These are phyloP conservation scores for Apostasia ramifera DNA, from an alignment of 106 monocot species.

Conservation along the genomic window DNA sequence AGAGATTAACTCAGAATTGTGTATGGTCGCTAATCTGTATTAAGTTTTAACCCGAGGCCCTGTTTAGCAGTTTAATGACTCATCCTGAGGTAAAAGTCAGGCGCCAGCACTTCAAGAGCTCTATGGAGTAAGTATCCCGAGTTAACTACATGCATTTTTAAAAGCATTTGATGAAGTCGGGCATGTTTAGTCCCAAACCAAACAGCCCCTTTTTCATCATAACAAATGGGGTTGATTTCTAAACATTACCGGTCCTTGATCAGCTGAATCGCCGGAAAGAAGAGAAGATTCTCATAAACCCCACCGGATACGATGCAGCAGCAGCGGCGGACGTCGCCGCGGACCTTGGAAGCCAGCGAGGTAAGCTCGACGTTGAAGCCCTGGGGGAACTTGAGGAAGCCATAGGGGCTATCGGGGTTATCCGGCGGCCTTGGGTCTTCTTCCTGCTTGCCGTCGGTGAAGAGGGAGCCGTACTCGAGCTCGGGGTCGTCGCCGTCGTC, in stretches of 20 bases:
- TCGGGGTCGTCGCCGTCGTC: conserved; percentile 69
- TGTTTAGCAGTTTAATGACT: no score
- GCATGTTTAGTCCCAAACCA: no score
- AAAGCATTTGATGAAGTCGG: no score
- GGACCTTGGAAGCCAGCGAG: conserved; percentile 52
- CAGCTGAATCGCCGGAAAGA: conserved; percentile 74
- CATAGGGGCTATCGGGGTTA: conserved; percentile 67
- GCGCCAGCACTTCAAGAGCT: no score
- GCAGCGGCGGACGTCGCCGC: conserved; percentile 74
- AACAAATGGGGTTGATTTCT: no score
- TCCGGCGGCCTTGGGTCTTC: conserved; percentile 78
- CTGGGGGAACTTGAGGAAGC: conserved; percentile 78
- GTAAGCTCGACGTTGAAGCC: conserved; percentile 71
- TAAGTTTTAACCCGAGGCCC: no score
- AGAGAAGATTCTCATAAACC: conserved; percentile 81
- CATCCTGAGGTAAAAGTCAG: no score
- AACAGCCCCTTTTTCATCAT: no score
- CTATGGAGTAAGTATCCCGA: no score
- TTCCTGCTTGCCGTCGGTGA: conserved; percentile 74
- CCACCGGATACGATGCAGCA: conserved; percentile 84
- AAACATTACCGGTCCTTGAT: conserved; percentile 32
- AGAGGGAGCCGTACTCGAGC: conserved; percentile 54
- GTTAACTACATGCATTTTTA: no score
- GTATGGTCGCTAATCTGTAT: no score
- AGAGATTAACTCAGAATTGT: no score